These are phyloP conservation scores for Sugiyamaella lignohabitans DNA, from an alignment of 805 yeast genomes.

Conservation along the genomic window DNA sequence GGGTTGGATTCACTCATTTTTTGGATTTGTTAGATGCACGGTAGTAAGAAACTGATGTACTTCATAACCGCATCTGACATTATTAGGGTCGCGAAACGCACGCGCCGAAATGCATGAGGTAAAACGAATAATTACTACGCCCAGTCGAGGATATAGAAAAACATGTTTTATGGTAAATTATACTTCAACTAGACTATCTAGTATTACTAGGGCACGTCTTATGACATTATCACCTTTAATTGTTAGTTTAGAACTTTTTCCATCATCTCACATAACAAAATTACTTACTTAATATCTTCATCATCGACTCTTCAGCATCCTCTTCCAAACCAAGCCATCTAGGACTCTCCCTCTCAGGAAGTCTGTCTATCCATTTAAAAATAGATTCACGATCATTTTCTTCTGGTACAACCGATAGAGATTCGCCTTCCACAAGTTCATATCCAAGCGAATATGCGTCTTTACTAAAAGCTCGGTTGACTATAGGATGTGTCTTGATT, in stretches of 20 bases:
- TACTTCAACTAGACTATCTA: neutral
- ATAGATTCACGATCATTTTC: slow-evolving; percentile 34
- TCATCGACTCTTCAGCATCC: slow-evolving; percentile 36
- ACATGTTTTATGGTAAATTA: no score
- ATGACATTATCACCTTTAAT: neutral
- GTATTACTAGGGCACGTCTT: neutral
- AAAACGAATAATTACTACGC: no score
- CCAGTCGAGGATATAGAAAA: no score
- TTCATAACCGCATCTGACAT: no score
- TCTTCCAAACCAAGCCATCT: slow-evolving; percentile 48
- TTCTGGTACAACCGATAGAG: slow-evolving; percentile 42
- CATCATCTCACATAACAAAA: neutral
- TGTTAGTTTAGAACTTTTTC: neutral
- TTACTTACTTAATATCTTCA: neutral
- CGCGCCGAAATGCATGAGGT: no score
- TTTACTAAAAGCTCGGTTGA: slow-evolving; percentile 12
- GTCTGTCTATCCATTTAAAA: slow-evolving; percentile 42
- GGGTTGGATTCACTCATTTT: neutral
- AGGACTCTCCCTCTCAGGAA: slow-evolving; percentile 51
- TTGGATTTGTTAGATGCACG: no score
- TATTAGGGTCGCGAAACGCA: no score
- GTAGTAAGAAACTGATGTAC: no score
- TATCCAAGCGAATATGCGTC: slow-evolving; percentile 31
- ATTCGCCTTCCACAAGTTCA: slow-evolving; percentile 14
- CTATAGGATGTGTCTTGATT: slow-evolving; percentile 16